Conservation (phyloP, 345 rosid species). For the Acer campestre region DNA sequence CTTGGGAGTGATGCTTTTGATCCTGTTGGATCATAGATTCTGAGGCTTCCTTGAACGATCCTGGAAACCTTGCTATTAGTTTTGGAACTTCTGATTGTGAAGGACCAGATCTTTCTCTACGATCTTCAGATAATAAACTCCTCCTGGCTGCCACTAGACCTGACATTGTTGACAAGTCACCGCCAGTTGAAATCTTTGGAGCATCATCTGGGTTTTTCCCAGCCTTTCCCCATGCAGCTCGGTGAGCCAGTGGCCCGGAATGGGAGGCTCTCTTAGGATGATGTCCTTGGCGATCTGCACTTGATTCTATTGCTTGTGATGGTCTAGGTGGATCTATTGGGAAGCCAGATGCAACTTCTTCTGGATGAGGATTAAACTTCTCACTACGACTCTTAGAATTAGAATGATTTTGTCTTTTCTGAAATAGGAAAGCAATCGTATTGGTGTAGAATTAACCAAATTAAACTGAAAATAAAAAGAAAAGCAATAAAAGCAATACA, state of each 20-base stretch:
- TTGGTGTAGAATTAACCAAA: background rate
- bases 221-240: constrained; percentile 74
- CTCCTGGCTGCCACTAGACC: constrained; percentile 61
- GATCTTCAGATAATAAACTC: constrained; percentile 59
- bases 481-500: background rate
- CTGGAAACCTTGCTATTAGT: constrained; percentile 74
- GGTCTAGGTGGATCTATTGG: constrained; percentile 96
- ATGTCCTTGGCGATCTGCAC: constrained; percentile 59
- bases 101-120: constrained; percentile 47
- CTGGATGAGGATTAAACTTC: constrained; percentile 95
- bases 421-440: constrained; percentile 25
- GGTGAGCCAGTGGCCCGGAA: constrained; percentile 88
- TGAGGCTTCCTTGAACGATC: constrained; percentile 87
- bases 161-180: constrained; percentile 61
- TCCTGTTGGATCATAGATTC: constrained; percentile 59
- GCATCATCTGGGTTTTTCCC: constrained; percentile 67
- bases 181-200: constrained; percentile 51
- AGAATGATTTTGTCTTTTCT: constrained; percentile 83
- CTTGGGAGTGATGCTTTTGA: constrained; percentile 52
- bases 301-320: constrained; percentile 72
- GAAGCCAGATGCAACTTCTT: constrained; percentile 98
- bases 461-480: background rate
- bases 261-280: constrained; percentile 85
- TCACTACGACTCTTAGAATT: constrained; percentile 90
- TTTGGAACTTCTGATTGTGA: constrained; percentile 61